phyloP scores from a whole-genome alignment of 306 rosid species.

The Vigna hirtella region DNA sequence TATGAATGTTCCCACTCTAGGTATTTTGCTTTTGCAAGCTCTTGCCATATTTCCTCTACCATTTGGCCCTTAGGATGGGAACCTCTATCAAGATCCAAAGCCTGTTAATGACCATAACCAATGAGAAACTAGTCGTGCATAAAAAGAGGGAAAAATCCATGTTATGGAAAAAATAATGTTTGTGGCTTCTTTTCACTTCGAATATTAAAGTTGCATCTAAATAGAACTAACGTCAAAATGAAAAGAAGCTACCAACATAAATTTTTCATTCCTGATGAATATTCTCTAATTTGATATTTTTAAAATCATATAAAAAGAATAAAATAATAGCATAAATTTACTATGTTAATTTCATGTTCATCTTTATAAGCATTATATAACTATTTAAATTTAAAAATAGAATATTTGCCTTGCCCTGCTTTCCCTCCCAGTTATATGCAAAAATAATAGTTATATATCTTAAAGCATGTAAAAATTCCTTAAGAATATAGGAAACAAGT shows the following conservation, averaged over 20 bases:
- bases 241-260: not conserved
- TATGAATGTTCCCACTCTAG: slow-evolving; percentile 70
- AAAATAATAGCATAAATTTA: too few species aligned
- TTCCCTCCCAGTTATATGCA: too few species aligned
- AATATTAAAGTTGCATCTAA: not conserved
- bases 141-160: not conserved
- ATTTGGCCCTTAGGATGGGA: slow-evolving; percentile 62
- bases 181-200: too few species aligned
- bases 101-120: slow-evolving; percentile 33
- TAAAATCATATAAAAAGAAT: too few species aligned
- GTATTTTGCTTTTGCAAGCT: slow-evolving; percentile 75
- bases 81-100: slow-evolving; percentile 80
- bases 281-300: too few species aligned
- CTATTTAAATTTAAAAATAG: too few species aligned
- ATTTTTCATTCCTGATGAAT: too few species aligned
- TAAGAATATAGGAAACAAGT: not conserved
- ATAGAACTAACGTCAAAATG: not conserved
- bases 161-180: not conserved
- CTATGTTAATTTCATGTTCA: too few species aligned
- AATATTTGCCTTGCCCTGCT: too few species aligned
- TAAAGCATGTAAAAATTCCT: too few species aligned
- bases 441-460: too few species aligned
- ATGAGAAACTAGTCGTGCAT: not conserved
- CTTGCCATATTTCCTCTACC: slow-evolving; percentile 82
- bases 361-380: too few species aligned